Conservation (phyloP, 768 basidiomycete genomes). For the Boletus speciosus region DNA sequence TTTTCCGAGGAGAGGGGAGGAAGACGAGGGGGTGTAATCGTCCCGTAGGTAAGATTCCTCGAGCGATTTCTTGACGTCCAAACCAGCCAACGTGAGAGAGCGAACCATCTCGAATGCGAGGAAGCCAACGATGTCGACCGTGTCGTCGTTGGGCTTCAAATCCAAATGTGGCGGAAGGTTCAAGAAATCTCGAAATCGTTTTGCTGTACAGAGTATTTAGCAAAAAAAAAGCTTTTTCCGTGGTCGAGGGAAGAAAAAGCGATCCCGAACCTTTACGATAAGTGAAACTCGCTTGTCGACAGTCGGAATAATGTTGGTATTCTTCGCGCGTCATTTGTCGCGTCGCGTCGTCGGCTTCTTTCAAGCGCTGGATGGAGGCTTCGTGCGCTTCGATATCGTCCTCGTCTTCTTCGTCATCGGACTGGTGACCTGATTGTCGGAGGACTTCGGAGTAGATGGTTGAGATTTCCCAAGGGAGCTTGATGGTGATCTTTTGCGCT, state of each 20-base stretch:
- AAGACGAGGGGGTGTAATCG: slow-evolving; percentile 44
- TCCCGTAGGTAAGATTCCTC: slow-evolving; percentile 70
- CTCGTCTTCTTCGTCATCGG: slow-evolving; percentile 95
- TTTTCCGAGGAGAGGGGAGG: slow-evolving; percentile 65
- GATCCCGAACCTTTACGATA: slow-evolving; percentile 80
- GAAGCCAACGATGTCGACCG: slow-evolving; percentile 95
- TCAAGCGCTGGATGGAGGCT: slow-evolving; percentile 84
- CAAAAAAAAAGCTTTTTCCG: not conserved
- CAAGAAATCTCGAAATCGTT: slow-evolving; percentile 93
- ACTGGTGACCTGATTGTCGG: slow-evolving; percentile 67
- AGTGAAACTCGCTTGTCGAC: slow-evolving; percentile 94
- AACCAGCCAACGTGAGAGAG: slow-evolving; percentile 83
- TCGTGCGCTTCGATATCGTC: slow-evolving; percentile 95
- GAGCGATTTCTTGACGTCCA: slow-evolving; percentile 76
- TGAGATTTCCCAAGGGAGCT: slow-evolving; percentile 92
- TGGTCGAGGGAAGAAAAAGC: no score
- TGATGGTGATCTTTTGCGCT: slow-evolving; percentile 90
- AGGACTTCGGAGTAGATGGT: slow-evolving; percentile 91
- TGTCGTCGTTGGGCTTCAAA: slow-evolving; percentile 88
- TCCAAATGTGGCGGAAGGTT: slow-evolving; percentile 85
- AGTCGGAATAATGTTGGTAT: slow-evolving; percentile 95
- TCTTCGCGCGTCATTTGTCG: slow-evolving; percentile 95
- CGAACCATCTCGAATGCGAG: slow-evolving; percentile 97
- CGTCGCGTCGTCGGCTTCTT: slow-evolving; percentile 95
- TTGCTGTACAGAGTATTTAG: slow-evolving; percentile 48